Evolutionary conservation across 331 rosid genomes (phyloP).

Genomic region (Quercus lobata): DNA sequence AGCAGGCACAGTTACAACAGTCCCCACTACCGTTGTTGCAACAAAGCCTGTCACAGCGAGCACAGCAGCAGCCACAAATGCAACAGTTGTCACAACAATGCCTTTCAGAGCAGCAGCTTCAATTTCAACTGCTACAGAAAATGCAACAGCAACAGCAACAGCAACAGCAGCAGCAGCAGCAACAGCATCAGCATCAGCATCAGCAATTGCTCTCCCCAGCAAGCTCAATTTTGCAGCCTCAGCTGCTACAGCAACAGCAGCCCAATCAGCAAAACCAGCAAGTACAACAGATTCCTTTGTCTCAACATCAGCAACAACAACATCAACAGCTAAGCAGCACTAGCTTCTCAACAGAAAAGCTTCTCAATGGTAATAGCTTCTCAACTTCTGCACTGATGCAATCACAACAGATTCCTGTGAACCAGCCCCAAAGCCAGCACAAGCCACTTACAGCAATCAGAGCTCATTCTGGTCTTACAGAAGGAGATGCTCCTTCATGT

Average conservation of each 20-base stretch:
- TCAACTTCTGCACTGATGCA: slow-evolving; percentile 57
- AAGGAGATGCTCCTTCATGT: slow-evolving; percentile 95
- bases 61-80: slow-evolving; percentile 52
- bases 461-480: slow-evolving; percentile 86
- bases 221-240: slow-evolving; percentile 66
- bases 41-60: slow-evolving; percentile 64
- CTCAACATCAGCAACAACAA: slow-evolving; percentile 72
- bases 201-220: slow-evolving; percentile 52
- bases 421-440: slow-evolving; percentile 57
- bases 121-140: slow-evolving; percentile 62
- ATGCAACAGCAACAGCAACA: slow-evolving; percentile 56
- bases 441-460: slow-evolving; percentile 58
- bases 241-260: slow-evolving; percentile 70
- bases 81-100: slow-evolving; percentile 65
- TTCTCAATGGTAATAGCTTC: slow-evolving; percentile 54
- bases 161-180: slow-evolving; percentile 45
- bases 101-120: slow-evolving; percentile 75
- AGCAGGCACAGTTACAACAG: slow-evolving; percentile 63
- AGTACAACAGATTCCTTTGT: slow-evolving; percentile 40
- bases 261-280: slow-evolving; percentile 64
- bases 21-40: slow-evolving; percentile 65
- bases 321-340: slow-evolving; percentile 62
- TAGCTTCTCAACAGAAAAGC: slow-evolving; percentile 61
- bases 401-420: slow-evolving; percentile 63
- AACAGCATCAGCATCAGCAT: slow-evolving; percentile 18